A percentile compares a stretch with the other conserved stretches of the same genome.
Conservation (phyloP, 176 grass and related monocot species). For the Oryza glaberrima region DNA sequence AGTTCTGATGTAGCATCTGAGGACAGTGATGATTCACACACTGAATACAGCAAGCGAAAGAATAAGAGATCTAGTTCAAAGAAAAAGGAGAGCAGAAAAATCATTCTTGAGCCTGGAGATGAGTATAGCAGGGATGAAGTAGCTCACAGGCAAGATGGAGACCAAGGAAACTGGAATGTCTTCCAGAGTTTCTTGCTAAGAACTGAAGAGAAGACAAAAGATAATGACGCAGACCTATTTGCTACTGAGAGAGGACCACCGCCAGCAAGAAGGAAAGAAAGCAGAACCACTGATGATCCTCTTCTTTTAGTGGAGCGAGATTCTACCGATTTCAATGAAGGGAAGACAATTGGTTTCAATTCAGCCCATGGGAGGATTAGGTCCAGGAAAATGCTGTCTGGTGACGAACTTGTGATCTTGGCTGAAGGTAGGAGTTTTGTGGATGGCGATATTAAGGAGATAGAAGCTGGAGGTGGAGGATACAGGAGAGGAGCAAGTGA, state of each 20-base stretch:
- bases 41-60: conserved; percentile 55
- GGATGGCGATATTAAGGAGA: conserved; percentile 68
- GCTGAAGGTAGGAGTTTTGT: conserved; percentile 49
- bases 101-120: conserved; percentile 51
- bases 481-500: conserved; percentile 57
- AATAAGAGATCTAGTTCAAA: conserved; percentile 64
- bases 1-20: conserved; percentile 58
- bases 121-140: conserved; percentile 47
- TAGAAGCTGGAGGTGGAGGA: conserved; percentile 63
- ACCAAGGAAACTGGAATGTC: conserved; percentile 87
- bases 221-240: conserved; percentile 67
- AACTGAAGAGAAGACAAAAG: conserved; percentile 65
- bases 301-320: conserved; percentile 61
- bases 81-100: conserved; percentile 57
- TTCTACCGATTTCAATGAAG: conserved; percentile 48
- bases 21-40: conserved; percentile 50
- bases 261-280: conserved; percentile 54
- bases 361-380: conserved; percentile 59
- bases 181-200: conserved; percentile 87
- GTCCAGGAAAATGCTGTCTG: conserved; percentile 54
- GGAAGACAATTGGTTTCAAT: conserved; percentile 48
- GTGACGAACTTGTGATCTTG: conserved; percentile 71
- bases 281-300: conserved; percentile 56
- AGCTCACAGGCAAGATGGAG: conserved; percentile 54
- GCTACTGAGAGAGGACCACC: conserved; percentile 56